Evolutionary conservation across 768 basidiomycete genomes (phyloP), one percentile per base, ranked within the genome.

Genomic region (Pholiota microspora): DNA sequence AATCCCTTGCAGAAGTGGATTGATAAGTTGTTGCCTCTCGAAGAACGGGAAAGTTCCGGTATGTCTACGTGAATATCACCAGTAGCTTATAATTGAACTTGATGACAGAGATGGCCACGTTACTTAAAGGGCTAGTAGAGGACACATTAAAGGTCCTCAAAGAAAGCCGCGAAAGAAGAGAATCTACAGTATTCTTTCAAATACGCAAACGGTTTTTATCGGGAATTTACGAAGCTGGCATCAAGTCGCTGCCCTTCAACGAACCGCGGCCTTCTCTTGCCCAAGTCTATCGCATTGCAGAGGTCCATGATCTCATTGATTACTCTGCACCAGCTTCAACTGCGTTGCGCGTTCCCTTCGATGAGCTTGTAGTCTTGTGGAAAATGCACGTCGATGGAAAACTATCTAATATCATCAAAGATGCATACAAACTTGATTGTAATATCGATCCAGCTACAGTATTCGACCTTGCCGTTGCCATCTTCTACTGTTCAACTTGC

Each of bases 391-490:
- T 59, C 10, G 31, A 53, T 12, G 44, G 8, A 13, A 44, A 49
- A 38, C 31, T 48, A 15, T 8, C 50, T 29, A 15, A 13, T 15
- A 32, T 59, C 6, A 45, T 56, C 29, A 35, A 12, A 13, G 13
- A 12, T 2, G 42, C 31, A 2, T 28, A 38, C 27, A 27, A 31
- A 4, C 31, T 25, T 4, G 38, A 55, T 5, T 42, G 52, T 18
- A 12, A 13, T 3, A 48, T 47, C 31, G 36, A 58, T 24, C 28
- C 24, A 29, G 28, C 21, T n/a, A 59, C 21, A n/a, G 50, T 55
- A 15, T 13, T 59, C 7, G 24, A 52, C 24, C 49, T 59, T 4
- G 57, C 57, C 2, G 55, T 50, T 7, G 55, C 57, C 2, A 24
- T 48, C 9, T 59, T 59, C 21, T 24, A n/a, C 9, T 51, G 49